A percentile compares a stretch with the other conserved stretches of the same genome.
phyloP scores from a whole-genome alignment of 495 filamentous ascomycete species.

The Lophium mytilinum region DNA sequence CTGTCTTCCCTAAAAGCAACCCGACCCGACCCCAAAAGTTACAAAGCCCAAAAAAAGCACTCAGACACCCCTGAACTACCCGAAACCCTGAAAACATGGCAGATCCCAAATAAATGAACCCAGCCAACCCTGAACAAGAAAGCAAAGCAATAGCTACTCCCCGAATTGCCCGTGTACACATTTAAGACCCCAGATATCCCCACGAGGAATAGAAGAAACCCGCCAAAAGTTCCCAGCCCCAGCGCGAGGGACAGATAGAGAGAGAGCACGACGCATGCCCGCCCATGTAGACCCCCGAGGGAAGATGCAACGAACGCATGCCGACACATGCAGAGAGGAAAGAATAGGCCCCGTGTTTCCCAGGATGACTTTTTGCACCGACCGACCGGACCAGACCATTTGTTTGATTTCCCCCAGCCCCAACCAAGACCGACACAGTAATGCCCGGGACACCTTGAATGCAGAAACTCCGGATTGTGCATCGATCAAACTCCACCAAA shows the following conservation, averaged over 20 bases:
- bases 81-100: background rate
- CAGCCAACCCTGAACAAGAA: background rate
- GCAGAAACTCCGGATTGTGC: constrained; percentile 30
- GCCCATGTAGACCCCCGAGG: background rate
- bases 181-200: too few species aligned
- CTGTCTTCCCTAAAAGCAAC: background rate
- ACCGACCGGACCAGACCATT: background rate
- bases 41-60: background rate
- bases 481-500: constrained; percentile 25
- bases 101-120: background rate
- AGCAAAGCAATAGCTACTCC: background rate
- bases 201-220: background rate
- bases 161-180: too few species aligned
- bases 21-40: background rate
- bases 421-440: constrained; percentile 22
- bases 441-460: constrained; percentile 30
- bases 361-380: constrained; percentile 19
- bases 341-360: background rate
- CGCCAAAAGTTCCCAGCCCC: constrained; percentile 5
- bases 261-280: background rate
- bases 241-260: constrained; percentile 9
- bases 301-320: constrained; percentile 1
- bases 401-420: constrained; percentile 13
- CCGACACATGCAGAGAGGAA: constrained; percentile 7
- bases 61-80: background rate